A percentile compares a stretch with the other conserved stretches of the same genome.
Evolutionary conservation across 2,329 filamentous ascomycete species (phyloP).

Genomic region (Aspergillus pseudotamarii): DNA sequence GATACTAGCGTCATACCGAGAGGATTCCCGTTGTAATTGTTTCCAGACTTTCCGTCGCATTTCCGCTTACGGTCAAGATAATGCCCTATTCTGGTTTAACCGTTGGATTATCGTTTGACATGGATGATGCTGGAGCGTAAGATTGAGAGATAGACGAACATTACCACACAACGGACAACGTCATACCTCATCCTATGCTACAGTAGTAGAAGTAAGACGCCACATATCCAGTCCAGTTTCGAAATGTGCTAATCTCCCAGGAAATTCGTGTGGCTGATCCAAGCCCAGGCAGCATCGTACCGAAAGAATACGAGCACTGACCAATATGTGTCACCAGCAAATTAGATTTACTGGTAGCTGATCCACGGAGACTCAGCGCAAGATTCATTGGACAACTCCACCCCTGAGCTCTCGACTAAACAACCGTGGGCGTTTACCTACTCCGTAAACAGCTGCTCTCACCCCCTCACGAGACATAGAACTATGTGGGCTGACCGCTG

Average conservation of each 20-base stretch:
- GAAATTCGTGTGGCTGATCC: not conserved
- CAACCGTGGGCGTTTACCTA: not conserved
- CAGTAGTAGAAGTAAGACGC: not conserved
- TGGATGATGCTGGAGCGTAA: not conserved
- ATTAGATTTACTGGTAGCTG: not conserved
- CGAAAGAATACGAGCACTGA: not conserved
- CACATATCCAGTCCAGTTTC: not conserved
- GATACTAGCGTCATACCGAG: constrained; percentile 16
- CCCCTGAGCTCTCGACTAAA: not conserved
- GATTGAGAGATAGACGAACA: not conserved
- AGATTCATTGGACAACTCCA: not conserved
- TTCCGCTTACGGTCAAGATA: not conserved
- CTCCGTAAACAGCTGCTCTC: not conserved
- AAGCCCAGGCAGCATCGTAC: not conserved
- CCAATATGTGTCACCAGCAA: not conserved
- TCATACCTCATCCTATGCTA: not conserved
- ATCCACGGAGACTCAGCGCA: not conserved
- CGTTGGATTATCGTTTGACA: not conserved
- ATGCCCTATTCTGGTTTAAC: not conserved
- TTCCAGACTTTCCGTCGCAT: constrained; percentile 1
- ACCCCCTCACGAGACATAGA: not conserved
- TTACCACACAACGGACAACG: not conserved
- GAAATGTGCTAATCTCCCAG: not conserved
- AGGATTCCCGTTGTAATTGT: not conserved
- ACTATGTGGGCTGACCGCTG: not conserved